These are phyloP conservation scores for Sporothrix euskadiensis DNA, from an alignment of 2,329 filamentous ascomycete genomes.

Conservation along the genomic window DNA sequence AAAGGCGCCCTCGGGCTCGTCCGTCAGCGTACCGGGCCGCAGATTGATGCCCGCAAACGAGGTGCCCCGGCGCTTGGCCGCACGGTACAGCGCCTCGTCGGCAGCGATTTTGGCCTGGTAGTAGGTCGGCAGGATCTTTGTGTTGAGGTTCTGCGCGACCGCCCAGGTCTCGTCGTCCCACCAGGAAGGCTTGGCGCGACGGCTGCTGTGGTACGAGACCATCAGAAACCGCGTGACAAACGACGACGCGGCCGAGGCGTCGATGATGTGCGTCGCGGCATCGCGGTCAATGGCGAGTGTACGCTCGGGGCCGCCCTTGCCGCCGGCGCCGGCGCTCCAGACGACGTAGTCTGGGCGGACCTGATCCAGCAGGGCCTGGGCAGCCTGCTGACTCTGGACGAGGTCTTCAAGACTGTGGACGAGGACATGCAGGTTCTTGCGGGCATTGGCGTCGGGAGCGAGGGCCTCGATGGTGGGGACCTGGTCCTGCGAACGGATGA, in stretches of 20 bases:
- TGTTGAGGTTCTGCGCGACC: conserved; percentile 43
- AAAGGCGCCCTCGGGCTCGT: conserved; percentile 50
- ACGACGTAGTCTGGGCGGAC: conserved; percentile 66
- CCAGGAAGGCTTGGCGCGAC: conserved; percentile 55
- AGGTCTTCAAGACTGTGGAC: conserved; percentile 68
- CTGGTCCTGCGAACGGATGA: conserved; percentile 74
- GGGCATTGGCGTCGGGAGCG: conserved; percentile 36
- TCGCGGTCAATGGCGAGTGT: conserved; percentile 56
- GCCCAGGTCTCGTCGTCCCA: conserved; percentile 55
- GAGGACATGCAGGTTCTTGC: conserved; percentile 67
- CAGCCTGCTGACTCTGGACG: conserved; percentile 63
- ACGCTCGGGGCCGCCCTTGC: conserved; percentile 57
- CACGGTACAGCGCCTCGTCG: conserved; percentile 57
- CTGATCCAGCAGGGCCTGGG: conserved; percentile 60
- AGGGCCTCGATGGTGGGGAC: conserved; percentile 63
- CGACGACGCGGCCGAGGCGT: conserved; percentile 51
- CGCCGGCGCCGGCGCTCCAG: conserved; percentile 66
- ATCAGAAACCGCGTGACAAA: conserved; percentile 62
- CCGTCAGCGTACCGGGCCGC: conserved; percentile 53
- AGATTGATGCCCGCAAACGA: conserved; percentile 54
- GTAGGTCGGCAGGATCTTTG: conserved; percentile 52
- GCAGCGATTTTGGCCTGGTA: conserved; percentile 62
- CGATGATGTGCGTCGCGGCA: conserved; percentile 63
- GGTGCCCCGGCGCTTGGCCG: conserved; percentile 41
- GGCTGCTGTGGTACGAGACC: conserved; percentile 61